Evolutionary conservation across 305 asterid species (phyloP).

Genomic region (Plantago lanceolata): DNA sequence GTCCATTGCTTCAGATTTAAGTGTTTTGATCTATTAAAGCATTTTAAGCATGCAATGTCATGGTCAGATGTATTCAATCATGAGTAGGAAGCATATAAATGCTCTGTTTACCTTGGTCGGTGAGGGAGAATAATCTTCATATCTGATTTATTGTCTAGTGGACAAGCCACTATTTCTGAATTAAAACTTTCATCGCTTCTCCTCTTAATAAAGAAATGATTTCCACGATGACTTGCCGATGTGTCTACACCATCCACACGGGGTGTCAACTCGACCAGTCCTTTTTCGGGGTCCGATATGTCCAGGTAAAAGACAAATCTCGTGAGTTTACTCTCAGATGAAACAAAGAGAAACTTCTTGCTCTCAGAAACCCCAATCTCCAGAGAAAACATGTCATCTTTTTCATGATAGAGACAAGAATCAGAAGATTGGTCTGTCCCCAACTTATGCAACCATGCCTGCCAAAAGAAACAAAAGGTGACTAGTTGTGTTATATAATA

Average conservation of each 20-base stretch:
- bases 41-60: too few species aligned
- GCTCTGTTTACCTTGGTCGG: conserved; percentile 60
- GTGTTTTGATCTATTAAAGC: too few species aligned
- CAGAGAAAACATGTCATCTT: conserved; percentile 78
- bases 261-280: conserved; percentile 61
- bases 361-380: conserved; percentile 72
- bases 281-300: conserved; percentile 59
- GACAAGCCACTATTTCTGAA: conserved; percentile 81
- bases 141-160: conserved; percentile 59
- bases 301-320: conserved; percentile 80
- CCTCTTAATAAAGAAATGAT: conserved; percentile 73
- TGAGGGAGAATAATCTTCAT: conserved; percentile 71
- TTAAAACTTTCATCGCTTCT: conserved; percentile 80
- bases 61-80: conserved; percentile 5
- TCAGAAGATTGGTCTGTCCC: conserved; percentile 69
- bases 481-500: conserved; percentile 17
- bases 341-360: conserved; percentile 75
- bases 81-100: conserved; percentile 3
- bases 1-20: not conserved
- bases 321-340: conserved; percentile 79
- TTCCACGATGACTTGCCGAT: conserved; percentile 84
- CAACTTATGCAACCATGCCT: conserved; percentile 87
- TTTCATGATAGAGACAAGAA: conserved; percentile 83
- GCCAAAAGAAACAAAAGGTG: conserved; percentile 25
- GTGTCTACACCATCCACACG: conserved; percentile 75